phyloP scores from a whole-genome alignment of 2,329 filamentous ascomycete genomes.

The Cordyceps cicadae region DNA sequence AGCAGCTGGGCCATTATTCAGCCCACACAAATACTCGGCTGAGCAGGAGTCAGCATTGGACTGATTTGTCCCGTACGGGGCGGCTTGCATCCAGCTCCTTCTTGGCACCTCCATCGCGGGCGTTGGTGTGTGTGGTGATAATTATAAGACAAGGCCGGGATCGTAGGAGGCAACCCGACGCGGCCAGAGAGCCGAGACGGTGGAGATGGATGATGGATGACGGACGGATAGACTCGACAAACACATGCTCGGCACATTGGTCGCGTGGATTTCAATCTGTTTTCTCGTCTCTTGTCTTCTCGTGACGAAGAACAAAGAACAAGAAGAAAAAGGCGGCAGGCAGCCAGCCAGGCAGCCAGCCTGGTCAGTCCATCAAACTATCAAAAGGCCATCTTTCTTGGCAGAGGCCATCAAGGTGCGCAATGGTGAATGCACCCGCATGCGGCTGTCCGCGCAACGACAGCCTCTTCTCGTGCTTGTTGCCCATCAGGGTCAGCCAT shows the following conservation, averaged over 20 bases:
- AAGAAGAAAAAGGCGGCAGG: neutral
- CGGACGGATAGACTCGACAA: neutral
- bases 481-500: conserved; percentile 5
- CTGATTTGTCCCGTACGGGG: neutral
- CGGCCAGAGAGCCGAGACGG: neutral
- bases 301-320: too few species aligned
- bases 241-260: neutral
- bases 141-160: too few species aligned
- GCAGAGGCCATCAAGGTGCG: conserved; percentile 7
- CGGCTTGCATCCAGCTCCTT: neutral
- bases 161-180: neutral
- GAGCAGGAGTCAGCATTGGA: neutral
- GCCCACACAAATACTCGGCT: neutral
- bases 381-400: neutral
- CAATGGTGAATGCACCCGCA: neutral
- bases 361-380: neutral
- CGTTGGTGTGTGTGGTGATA: neutral
- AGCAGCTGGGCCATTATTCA: neutral
- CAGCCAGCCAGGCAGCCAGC: too few species aligned
- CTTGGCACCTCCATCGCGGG: neutral
- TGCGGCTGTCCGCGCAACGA: neutral
- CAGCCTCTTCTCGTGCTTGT: neutral
- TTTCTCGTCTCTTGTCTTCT: too few species aligned
- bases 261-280: too few species aligned
- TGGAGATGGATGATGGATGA: neutral